Evolutionary conservation across 352 stramenopile species (phyloP).

Genomic region (Lagenidium giganteum): DNA sequence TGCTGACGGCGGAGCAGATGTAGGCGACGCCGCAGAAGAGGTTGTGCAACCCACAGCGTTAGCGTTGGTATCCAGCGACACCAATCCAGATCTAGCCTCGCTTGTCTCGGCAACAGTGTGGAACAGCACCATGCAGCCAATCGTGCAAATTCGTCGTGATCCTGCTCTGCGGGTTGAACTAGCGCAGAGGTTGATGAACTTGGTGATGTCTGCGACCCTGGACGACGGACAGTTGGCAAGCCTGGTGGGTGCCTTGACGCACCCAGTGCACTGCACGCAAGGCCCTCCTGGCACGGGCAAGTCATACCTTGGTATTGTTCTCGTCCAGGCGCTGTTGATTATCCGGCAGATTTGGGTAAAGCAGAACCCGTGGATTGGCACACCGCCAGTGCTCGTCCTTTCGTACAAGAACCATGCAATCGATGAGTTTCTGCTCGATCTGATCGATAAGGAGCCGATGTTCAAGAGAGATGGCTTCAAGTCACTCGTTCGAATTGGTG

Average conservation of each 20-base stretch:
- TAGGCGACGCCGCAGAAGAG: too few relatives aligned
- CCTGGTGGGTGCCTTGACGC: slow-evolving; percentile 61
- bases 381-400: slow-evolving; percentile 62
- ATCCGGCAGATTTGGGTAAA: slow-evolving; percentile 57
- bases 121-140: slow-evolving; percentile 49
- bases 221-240: slow-evolving; percentile 55
- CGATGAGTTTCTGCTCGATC: slow-evolving; percentile 72
- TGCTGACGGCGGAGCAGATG: too few relatives aligned
- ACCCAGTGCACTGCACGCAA: slow-evolving; percentile 72
- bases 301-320: slow-evolving; percentile 75
- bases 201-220: slow-evolving; percentile 43
- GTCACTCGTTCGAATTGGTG: slow-evolving; percentile 48
- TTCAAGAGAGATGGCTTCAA: too few relatives aligned
- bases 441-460: slow-evolving; percentile 39
- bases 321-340: slow-evolving; percentile 65
- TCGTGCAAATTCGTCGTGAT: slow-evolving; percentile 72
- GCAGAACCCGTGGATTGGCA: slow-evolving; percentile 41
- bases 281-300: slow-evolving; percentile 78
- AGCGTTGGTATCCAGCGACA: too few relatives aligned
- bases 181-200: slow-evolving; percentile 19
- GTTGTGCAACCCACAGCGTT: too few relatives aligned
- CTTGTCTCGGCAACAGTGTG: too few relatives aligned
- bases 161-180: slow-evolving; percentile 19
- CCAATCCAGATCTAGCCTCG: too few relatives aligned
- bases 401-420: slow-evolving; percentile 84